Percentiles rank a stretch among this genome's conserved stretches.
These are phyloP conservation scores for Colletotrichum ledebouriae DNA, from an alignment of 2,329 filamentous ascomycete genomes.

Conservation along the genomic window DNA sequence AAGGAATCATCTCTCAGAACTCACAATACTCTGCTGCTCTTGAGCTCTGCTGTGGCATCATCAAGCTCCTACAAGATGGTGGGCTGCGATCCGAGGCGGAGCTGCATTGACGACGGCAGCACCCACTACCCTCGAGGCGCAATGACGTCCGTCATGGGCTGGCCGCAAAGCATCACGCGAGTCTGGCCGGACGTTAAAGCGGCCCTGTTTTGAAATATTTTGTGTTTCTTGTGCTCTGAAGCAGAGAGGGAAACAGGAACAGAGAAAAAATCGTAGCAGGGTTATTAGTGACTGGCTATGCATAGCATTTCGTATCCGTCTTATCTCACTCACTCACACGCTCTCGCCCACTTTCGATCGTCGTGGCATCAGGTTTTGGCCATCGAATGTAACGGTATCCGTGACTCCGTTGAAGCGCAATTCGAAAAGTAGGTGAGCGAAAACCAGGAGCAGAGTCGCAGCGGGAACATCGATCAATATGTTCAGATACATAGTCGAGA, in stretches of 20 bases:
- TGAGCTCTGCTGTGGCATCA: too few species aligned
- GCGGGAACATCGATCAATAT: not conserved
- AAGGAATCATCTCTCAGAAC: too few species aligned
- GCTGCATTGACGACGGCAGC: conserved; percentile 25
- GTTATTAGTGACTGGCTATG: not conserved
- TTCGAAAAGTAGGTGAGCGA: conserved; percentile 23
- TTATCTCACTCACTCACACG: not conserved
- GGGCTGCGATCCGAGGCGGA: conserved; percentile 17
- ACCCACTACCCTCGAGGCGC: conserved; percentile 25
- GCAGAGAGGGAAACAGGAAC: not conserved
- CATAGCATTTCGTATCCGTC: conserved; percentile 21
- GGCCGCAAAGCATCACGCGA: conserved; percentile 38
- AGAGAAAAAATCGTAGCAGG: not conserved
- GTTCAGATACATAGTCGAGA: conserved; percentile 7
- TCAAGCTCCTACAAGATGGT: conserved; percentile 1
- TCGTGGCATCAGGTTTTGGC: conserved; percentile 24
- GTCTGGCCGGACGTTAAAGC: conserved; percentile 16
- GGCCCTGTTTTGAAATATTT: conserved; percentile 15
- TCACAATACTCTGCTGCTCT: too few species aligned
- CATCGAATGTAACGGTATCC: conserved; percentile 38
- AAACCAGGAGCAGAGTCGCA: conserved; percentile 5
- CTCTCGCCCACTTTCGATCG: conserved; percentile 34
- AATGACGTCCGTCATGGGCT: conserved; percentile 35
- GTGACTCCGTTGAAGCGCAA: conserved; percentile 5
- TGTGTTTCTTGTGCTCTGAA: conserved; percentile 1